Percentiles rank a stretch among this genome's conserved stretches.
These are phyloP conservation scores for Antrodiella citrinella DNA, from an alignment of 768 basidiomycete genomes.

Conservation along the genomic window DNA sequence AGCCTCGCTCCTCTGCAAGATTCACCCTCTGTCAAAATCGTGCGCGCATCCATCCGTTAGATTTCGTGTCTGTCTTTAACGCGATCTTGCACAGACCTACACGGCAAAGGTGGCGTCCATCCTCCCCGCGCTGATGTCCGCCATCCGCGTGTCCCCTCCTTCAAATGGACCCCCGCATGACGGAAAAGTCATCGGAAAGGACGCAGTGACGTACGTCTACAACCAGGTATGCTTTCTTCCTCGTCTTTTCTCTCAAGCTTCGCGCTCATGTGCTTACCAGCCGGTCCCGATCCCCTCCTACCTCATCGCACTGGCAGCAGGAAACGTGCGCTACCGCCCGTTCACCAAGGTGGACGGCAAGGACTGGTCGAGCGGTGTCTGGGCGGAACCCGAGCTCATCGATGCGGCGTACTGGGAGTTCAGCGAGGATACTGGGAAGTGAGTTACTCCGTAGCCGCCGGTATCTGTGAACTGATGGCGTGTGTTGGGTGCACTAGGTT, in stretches of 20 bases:
- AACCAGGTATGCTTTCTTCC: constrained; percentile 48
- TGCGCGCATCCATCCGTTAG: constrained; percentile 22
- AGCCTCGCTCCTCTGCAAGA: constrained; percentile 80
- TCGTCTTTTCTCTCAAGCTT: neutral
- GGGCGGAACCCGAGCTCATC: constrained; percentile 84
- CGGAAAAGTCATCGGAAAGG: constrained; percentile 68
- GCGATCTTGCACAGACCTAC: constrained; percentile 51
- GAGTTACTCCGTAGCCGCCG: too few species aligned
- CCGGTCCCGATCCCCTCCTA: constrained; percentile 84
- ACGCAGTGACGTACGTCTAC: constrained; percentile 67
- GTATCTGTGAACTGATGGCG: too few species aligned
- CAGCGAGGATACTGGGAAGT: constrained; percentile 76
- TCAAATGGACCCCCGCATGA: constrained; percentile 61
- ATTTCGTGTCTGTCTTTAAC: neutral
- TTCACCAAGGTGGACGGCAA: constrained; percentile 55
- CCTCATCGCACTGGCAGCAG: constrained; percentile 85
- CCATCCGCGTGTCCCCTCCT: constrained; percentile 70
- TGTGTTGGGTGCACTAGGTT: constrained; percentile 48
- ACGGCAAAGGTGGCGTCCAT: constrained; percentile 66
- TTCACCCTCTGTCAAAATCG: constrained; percentile 81
- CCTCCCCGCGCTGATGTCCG: constrained; percentile 85
- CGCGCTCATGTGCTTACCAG: constrained; percentile 29
- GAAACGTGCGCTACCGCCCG: constrained; percentile 67
- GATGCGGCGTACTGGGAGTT: constrained; percentile 84
- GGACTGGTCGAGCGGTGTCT: constrained; percentile 78